These are phyloP conservation scores for Cucumis hystrix DNA, from an alignment of 306 rosid genomes.

Conservation along the genomic window DNA sequence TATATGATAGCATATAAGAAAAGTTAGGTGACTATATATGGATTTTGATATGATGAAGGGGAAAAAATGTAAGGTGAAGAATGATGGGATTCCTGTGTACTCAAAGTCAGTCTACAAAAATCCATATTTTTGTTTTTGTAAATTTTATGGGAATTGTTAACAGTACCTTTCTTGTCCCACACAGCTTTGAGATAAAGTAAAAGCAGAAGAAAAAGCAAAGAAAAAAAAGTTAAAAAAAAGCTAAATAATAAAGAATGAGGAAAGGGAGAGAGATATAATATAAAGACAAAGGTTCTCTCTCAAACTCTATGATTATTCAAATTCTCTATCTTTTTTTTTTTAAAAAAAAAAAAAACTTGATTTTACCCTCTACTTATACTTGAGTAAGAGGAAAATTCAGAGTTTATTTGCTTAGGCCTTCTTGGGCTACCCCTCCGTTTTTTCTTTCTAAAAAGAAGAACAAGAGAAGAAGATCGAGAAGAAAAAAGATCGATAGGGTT, in stretches of 20 bases:
- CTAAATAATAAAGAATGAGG: slow-evolving; percentile 33
- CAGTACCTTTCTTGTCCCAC: slow-evolving; percentile 56
- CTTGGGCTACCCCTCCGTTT: slow-evolving; percentile 23
- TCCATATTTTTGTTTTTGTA: slow-evolving; percentile 21
- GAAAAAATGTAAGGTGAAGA: slow-evolving; percentile 18
- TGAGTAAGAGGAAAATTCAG: slow-evolving; percentile 16
- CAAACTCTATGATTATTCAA: slow-evolving; percentile 60
- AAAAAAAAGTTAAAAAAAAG: slow-evolving; percentile 27
- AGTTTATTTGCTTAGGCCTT: neutral
- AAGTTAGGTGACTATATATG: neutral
- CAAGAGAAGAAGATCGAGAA: slow-evolving; percentile 7
- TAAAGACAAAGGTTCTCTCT: slow-evolving; percentile 36
- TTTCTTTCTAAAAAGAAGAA: neutral
- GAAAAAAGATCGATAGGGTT: neutral
- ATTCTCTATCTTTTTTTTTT: slow-evolving; percentile 13
- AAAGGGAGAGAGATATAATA: slow-evolving; percentile 15
- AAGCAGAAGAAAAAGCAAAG: slow-evolving; percentile 20
- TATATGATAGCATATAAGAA: neutral
- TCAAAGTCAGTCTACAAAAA: slow-evolving; percentile 19
- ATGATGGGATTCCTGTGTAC: slow-evolving; percentile 24
- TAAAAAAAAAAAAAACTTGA: slow-evolving; percentile 21
- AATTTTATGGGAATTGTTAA: slow-evolving; percentile 48
- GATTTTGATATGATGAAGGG: neutral
- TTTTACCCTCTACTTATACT: slow-evolving; percentile 38
- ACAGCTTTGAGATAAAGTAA: slow-evolving; percentile 60